A percentile compares a stretch with the other conserved stretches of the same genome.
Conservation (phyloP, 768 basidiomycete genomes). For the Leccinum pellstonianum region DNA sequence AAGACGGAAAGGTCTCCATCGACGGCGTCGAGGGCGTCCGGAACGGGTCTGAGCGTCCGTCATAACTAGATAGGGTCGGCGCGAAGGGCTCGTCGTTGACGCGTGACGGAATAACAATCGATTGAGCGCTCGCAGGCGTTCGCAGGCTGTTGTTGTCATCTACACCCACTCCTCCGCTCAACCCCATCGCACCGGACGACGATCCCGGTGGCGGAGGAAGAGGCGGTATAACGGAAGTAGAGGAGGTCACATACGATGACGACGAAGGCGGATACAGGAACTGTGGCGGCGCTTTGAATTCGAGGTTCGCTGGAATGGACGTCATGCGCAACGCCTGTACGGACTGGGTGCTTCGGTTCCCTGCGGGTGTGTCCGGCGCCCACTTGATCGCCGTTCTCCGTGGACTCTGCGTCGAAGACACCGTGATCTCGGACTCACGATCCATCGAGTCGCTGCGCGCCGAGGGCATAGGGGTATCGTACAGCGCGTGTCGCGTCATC, state of each 20-base stretch:
- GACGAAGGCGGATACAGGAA: conserved; percentile 29
- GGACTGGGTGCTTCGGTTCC: conserved; percentile 43
- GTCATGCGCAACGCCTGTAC: conserved; percentile 36
- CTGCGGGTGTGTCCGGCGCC: conserved; percentile 57
- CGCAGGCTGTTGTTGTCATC: conserved; percentile 8
- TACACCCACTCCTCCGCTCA: conserved; percentile 4
- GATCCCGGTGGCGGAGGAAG: conserved; percentile 17
- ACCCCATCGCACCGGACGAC: neutral
- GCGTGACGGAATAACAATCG: conserved; percentile 25
- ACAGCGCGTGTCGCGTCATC: conserved; percentile 79
- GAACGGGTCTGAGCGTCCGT: conserved; percentile 27
- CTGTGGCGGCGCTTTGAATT: conserved; percentile 10
- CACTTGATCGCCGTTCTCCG: conserved; percentile 69
- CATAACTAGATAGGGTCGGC: conserved; percentile 22
- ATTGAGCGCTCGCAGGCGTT: conserved; percentile 26
- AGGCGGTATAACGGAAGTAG: conserved; percentile 7
- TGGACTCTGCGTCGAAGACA: conserved; percentile 31
- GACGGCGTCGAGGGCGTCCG: conserved; percentile 31
- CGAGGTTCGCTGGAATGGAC: conserved; percentile 18
- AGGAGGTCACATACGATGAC: neutral
- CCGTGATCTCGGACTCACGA: conserved; percentile 34
- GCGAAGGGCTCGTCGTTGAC: conserved; percentile 32
- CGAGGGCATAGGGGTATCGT: conserved; percentile 79
- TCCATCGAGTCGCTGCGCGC: conserved; percentile 37
- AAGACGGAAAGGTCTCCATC: conserved; percentile 25